A percentile compares a stretch with the other conserved stretches of the same genome.
Conservation (phyloP, 768 basidiomycete species). For the Tricholomella constricta region DNA sequence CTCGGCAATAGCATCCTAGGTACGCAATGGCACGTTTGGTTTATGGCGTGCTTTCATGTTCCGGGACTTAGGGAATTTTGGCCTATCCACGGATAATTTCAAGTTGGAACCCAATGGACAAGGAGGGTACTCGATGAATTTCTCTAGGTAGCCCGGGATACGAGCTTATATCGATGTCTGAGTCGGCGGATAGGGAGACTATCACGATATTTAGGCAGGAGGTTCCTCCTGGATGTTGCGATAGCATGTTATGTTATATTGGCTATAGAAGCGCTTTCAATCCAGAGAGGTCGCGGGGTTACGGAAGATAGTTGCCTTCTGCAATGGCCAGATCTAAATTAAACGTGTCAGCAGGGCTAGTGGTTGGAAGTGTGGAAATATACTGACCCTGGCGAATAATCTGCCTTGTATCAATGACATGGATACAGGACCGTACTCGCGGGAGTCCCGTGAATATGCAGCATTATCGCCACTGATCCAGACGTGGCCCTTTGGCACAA, state of each 20-base stretch:
- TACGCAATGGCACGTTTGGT: slow-evolving; percentile 28
- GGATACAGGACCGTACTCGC: slow-evolving; percentile 91
- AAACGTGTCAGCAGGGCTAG: slow-evolving; percentile 1
- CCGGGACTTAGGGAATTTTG: slow-evolving; percentile 73
- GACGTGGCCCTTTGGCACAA: slow-evolving; percentile 82
- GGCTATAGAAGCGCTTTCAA: slow-evolving; percentile 11
- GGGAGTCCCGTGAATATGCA: slow-evolving; percentile 80
- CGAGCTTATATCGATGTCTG: neutral
- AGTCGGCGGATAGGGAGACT: neutral
- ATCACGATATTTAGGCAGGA: neutral
- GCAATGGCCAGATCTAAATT: slow-evolving; percentile 47
- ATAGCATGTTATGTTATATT: neutral
- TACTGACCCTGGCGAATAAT: slow-evolving; percentile 62
- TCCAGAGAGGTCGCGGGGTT: slow-evolving; percentile 44
- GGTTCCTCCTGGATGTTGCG: neutral
- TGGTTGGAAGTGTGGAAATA: neutral
- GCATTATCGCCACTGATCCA: slow-evolving; percentile 95
- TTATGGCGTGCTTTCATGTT: neutral
- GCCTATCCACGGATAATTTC: slow-evolving; percentile 95
- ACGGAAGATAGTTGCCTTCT: slow-evolving; percentile 40
- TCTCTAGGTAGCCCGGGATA: slow-evolving; percentile 46
- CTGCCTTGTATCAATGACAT: slow-evolving; percentile 73
- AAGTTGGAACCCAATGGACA: slow-evolving; percentile 92
- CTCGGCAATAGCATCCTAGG: slow-evolving; percentile 90
- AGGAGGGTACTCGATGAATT: slow-evolving; percentile 96